These are phyloP conservation scores for Sungouiella blattae DNA, from an alignment of 805 yeast species.

Conservation along the genomic window DNA sequence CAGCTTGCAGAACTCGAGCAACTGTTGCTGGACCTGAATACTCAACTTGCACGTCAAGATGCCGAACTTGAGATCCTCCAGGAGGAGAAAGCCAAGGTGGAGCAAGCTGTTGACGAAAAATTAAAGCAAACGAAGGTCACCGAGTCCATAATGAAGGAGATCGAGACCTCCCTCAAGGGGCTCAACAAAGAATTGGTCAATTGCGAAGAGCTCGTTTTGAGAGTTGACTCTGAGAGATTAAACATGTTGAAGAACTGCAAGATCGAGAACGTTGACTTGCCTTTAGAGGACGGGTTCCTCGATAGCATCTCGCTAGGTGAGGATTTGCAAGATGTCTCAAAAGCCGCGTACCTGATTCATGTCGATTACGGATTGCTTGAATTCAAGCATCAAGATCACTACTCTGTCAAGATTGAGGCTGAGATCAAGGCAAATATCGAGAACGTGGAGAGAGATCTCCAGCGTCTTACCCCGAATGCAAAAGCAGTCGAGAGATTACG, in stretches of 20 bases:
- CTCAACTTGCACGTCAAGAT: conserved; percentile 38
- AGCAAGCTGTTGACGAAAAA: conserved; percentile 17
- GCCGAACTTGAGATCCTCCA: conserved; percentile 27
- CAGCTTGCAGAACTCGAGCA: conserved; percentile 25
- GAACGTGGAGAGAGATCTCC: conserved; percentile 36
- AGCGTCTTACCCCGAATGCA: conserved; percentile 68
- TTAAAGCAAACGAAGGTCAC: conserved; percentile 26
- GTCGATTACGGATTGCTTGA: conserved; percentile 52
- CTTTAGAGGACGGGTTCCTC: conserved; percentile 58
- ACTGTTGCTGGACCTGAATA: conserved; percentile 28
- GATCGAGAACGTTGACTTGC: conserved; percentile 63
- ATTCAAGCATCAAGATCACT: conserved; percentile 39
- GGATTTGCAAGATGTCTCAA: conserved; percentile 31
- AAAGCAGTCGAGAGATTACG: conserved; percentile 74
- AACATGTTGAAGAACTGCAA: conserved; percentile 68
- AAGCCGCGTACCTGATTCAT: conserved; percentile 45
- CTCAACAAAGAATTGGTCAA: conserved; percentile 32
- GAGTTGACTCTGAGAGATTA: conserved; percentile 51
- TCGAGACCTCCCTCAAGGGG: conserved; percentile 27
- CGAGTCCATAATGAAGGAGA: conserved; percentile 35
- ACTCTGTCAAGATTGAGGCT: conserved; percentile 36
- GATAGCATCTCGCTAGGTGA: conserved; percentile 61
- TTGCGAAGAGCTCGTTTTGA: conserved; percentile 53
- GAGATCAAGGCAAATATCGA: conserved; percentile 33
- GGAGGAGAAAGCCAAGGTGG: conserved; percentile 27